These are phyloP conservation scores for Phytophthora ramorum DNA, from an alignment of 352 stramenopile genomes.

Conservation along the genomic window DNA sequence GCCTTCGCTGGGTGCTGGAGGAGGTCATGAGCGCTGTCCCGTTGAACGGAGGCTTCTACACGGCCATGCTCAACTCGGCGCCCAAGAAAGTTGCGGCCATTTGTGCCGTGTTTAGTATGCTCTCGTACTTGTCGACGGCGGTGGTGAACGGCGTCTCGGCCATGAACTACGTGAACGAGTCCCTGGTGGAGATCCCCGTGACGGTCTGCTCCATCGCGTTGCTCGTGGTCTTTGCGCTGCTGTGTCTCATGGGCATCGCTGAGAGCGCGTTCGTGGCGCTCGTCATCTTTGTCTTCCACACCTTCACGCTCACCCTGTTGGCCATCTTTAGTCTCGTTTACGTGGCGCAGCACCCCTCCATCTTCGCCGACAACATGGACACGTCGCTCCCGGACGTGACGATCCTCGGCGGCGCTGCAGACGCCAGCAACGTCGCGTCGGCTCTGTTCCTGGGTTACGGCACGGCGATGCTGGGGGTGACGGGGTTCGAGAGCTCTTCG, in stretches of 20 bases:
- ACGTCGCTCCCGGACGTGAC: constrained; percentile 63
- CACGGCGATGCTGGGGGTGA: constrained; percentile 88
- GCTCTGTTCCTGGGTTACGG: constrained; percentile 78
- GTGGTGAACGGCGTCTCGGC: constrained; percentile 72
- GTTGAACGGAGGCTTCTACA: constrained; percentile 93
- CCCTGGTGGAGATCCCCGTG: constrained; percentile 63
- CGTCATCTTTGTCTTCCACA: constrained; percentile 82
- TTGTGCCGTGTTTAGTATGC: constrained; percentile 82
- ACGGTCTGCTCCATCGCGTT: constrained; percentile 51
- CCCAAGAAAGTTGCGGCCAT: constrained; percentile 87
- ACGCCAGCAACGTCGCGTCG: constrained; percentile 46
- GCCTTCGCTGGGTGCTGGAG: constrained; percentile 85
- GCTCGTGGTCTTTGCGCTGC: constrained; percentile 81
- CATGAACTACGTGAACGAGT: constrained; percentile 83
- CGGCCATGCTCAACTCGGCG: constrained; percentile 91
- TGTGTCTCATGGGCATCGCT: constrained; percentile 83
- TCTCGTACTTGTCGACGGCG: constrained; percentile 92
- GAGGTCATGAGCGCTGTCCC: constrained; percentile 91
- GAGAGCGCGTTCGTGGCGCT: constrained; percentile 86
- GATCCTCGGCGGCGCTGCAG: constrained; percentile 52
- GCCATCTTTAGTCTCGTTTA: constrained; percentile 61
- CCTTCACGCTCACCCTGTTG: constrained; percentile 70
- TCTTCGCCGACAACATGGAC: constrained; percentile 76
- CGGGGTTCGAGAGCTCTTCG: constrained; percentile 88
- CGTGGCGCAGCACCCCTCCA: constrained; percentile 56